A percentile compares a stretch with the other conserved stretches of the same genome.
Evolutionary conservation across 2,329 filamentous ascomycete species (phyloP).

Genomic region (Xylariales sp.): DNA sequence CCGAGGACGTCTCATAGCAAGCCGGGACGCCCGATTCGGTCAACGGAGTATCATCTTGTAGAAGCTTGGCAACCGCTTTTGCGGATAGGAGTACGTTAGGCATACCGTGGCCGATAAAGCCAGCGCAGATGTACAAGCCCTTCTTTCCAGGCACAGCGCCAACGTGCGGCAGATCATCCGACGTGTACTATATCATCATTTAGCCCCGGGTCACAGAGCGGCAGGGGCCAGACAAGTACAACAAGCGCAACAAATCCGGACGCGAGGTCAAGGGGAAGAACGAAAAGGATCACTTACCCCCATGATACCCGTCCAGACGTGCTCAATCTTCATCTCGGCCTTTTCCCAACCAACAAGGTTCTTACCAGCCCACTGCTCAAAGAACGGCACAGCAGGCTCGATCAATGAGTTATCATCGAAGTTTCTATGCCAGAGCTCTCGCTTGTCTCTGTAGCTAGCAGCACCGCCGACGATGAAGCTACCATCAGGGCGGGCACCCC

Average conservation of each 20-base stretch:
- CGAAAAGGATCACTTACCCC: constrained; percentile 37
- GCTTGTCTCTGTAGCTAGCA: constrained; percentile 49
- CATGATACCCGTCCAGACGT: constrained; percentile 52
- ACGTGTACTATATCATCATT: constrained; percentile 37
- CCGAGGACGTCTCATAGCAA: constrained; percentile 41
- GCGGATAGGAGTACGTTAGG: constrained; percentile 44
- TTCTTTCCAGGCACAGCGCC: constrained; percentile 42
- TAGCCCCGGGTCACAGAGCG: constrained; percentile 3
- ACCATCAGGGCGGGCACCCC: constrained; percentile 54
- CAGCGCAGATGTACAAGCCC: constrained; percentile 43
- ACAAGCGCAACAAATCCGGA: no score
- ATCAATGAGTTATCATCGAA: constrained; percentile 60
- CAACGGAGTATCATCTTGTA: constrained; percentile 39
- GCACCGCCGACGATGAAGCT: constrained; percentile 56
- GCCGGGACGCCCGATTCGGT: constrained; percentile 42
- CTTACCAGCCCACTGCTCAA: constrained; percentile 60
- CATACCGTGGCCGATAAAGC: constrained; percentile 46
- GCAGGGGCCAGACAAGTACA: background rate
- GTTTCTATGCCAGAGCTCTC: constrained; percentile 58
- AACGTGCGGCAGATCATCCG: constrained; percentile 42
- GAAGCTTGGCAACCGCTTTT: constrained; percentile 41
- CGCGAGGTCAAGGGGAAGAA: background rate
- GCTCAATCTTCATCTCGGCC: constrained; percentile 50
- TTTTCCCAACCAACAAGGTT: constrained; percentile 62
- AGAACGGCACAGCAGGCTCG: constrained; percentile 56